Evolutionary conservation across 305 asterid species (phyloP), one percentile per base, ranked within the genome.

Genomic region (Fraxinus platypoda): DNA sequence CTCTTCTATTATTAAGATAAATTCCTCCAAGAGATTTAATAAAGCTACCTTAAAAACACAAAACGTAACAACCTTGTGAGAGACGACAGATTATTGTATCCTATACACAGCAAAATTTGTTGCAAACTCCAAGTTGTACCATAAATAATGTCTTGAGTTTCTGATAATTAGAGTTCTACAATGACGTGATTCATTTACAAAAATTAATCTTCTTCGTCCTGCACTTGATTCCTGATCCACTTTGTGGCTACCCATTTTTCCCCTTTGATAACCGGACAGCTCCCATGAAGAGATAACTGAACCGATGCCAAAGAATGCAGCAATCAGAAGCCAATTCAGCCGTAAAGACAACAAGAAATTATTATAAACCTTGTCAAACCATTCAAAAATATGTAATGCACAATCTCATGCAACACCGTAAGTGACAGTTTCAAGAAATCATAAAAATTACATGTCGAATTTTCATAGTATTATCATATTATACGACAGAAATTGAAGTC

Each of bases 221-320:
- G 93, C 81, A 79, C 92, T 83, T 86, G 87, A 86, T 96, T 90
- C 89, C 98, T 92, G 80, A 94, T 89, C 99, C 99, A 96, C 85
- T 96, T 96, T 11, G 98, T 96, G 72, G 98, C 99, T 35, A 96
- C 99, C 99, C 99, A 96, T 89, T 94, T 96, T 88, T 93, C 87
- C 71, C 99, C 98, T 89, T 81, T 87, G 87, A 90, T 88, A 46
- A 96, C 99, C 2, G 98, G 94, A 78, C 99, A 96, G 84, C 99
- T 96, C 82, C 99, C 99, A 78, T 94, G 98, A 54, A 92, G 94
- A 81, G 99, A 96, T 41, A 87, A 76, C 98, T 94, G 95, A 81
- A 82, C 43, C 54, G 30, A 59, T 4, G 70, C 35, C 70, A 75
- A 74, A 62, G 5, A 49, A 76, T 35, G 25, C 79, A 79, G 75